Evolutionary conservation across 2,329 filamentous ascomycete species (phyloP), one percentile per base, ranked within the genome.

Genomic region (Trichophyton equinum): DNA sequence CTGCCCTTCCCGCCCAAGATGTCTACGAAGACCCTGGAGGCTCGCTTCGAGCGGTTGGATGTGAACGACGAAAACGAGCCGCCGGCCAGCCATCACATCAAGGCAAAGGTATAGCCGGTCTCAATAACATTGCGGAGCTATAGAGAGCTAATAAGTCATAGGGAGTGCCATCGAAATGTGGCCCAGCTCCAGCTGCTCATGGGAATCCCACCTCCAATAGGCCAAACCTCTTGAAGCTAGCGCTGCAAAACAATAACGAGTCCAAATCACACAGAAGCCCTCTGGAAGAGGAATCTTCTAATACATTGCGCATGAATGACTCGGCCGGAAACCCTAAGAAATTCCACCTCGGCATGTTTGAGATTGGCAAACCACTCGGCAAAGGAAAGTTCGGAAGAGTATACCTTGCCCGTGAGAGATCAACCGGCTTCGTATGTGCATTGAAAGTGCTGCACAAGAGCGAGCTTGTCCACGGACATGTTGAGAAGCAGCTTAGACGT

Each of bases 331-430:
- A 64, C 60, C 74, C 77, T 3, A 79, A 76, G 61, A 71, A 90
- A 67, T 91, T 91, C 75, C 89, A 95, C 71, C 83, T 96, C 3
- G 88, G 89, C 74, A 95, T 95, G 89, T 95, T 95, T 72, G 91
- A 96, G 73, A 95, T 95, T 65, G 89, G 89, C 44, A 87, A 89
- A 67, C 88, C 89, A 1, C 78, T 95, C 2, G 89, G 89, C 59
- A 94, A 94, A 76, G 89, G 89, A 65, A 95, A 94, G 72, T 95
- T 94, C 69, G 89, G 89, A 1, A 83, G 89, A 53, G 89, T 95
- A 2, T 95, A 95, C 71, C 83, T 95, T 30, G 89, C 88, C 57
- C 86, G 89, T 61, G 89, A 94, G 74, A 84, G 88, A 62, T 83
- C 81, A 51, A 88, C 84, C 27, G 87, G 87, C 64, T 95, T 91